Evolutionary conservation across 805 yeast species (phyloP), one percentile per base, ranked within the genome.

Genomic region (Suhomyces canberraensis): DNA sequence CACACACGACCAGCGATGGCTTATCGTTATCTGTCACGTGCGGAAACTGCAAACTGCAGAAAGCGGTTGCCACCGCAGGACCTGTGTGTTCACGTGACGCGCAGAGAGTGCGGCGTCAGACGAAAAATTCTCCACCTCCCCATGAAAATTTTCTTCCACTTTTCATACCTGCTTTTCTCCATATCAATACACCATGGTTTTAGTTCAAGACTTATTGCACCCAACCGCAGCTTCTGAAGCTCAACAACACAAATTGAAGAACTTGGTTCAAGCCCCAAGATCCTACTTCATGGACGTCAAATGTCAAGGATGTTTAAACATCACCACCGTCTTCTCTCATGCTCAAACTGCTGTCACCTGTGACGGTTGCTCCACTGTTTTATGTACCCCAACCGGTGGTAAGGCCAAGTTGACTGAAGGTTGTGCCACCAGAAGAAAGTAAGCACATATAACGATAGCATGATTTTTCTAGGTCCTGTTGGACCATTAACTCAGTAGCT

Each of bases 351-450:
- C 67, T 35, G 66, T 64, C 54, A 58, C 67, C 44, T 64, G 69
- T 51, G 68, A 63, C 54, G 54, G 57, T 54, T 64, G 69, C 41
- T 52, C 67, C 44, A 60, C 65, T 37, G 64, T 64, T 37, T 60
- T 64, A 51, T 61, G 66, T 47, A 58, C 65, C 42, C 69, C 69
- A 32, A 56, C 69, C 38, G 69, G 69, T 51, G 69, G 69, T 57
- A 63, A 63, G 56, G 66, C 68, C 46, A 61, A 61, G 59, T 61
- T 64, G 58, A 58, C 66, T 44, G 69, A 64, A 59, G 69, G 69
- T 36, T 57, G 59, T 40, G 63, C 69, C 38, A 61, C 61, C 61
- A 63, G 69, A 60, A 61, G 55, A 53, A 64, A 64, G 61, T 64
- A 57, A 54, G 29, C 19, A 5, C 13, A 14, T 6, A 5, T 26